Conservation (phyloP, 2,329 filamentous ascomycete genomes). For the Hypocrella siamensis region DNA sequence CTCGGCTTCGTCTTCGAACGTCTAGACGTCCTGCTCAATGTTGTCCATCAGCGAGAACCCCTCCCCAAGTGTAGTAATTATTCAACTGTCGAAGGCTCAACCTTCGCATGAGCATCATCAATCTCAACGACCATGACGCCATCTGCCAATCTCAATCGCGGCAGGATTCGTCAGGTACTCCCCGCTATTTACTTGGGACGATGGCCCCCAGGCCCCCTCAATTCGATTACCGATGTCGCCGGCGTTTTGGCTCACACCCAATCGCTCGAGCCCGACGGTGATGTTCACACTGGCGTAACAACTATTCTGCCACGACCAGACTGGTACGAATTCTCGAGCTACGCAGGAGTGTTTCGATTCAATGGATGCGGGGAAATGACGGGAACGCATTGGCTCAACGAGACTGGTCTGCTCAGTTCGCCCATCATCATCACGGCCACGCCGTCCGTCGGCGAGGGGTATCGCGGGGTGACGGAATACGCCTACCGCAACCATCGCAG, state of each 20-base stretch:
- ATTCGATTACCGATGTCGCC: conserved; percentile 34
- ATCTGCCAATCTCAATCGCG: neutral
- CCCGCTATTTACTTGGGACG: conserved; percentile 26
- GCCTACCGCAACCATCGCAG: conserved; percentile 28
- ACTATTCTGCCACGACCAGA: conserved; percentile 28
- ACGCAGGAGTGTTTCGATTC: conserved; percentile 41
- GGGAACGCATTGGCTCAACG: conserved; percentile 43
- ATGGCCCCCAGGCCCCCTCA: conserved; percentile 26
- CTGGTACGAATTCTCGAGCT: conserved; percentile 28
- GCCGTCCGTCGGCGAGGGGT: conserved; percentile 39
- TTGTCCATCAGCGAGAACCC: too few relatives aligned
- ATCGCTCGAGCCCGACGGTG: conserved; percentile 19
- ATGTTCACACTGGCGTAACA: conserved; percentile 33
- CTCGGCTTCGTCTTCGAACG: too few relatives aligned
- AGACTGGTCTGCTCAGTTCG: conserved; percentile 41
- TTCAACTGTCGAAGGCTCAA: too few relatives aligned
- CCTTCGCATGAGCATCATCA: too few relatives aligned
- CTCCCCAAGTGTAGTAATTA: too few relatives aligned
- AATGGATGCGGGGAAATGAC: conserved; percentile 51
- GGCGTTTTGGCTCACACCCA: conserved; percentile 30
- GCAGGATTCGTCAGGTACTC: conserved; percentile 23
- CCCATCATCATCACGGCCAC: conserved; percentile 46
- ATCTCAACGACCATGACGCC: conserved; percentile 6
- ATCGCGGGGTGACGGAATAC: conserved; percentile 43
- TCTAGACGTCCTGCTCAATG: too few relatives aligned